Conservation (phyloP, 257 asterid species). For the Jacaranda copaia region DNA sequence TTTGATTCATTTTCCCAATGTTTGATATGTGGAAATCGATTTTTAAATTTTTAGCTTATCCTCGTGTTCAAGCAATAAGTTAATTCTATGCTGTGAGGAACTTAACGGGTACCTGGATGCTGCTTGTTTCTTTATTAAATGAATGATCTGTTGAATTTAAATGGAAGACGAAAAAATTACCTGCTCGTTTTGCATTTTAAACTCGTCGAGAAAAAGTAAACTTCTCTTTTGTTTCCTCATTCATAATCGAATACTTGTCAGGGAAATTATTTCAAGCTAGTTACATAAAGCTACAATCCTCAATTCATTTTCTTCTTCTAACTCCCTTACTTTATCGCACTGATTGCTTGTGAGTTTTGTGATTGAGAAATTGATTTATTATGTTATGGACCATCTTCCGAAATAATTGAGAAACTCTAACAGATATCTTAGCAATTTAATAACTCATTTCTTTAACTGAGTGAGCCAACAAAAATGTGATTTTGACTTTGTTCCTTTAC, state of each 20-base stretch:
- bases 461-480: neutral
- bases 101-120: neutral
- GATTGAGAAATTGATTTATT: neutral
- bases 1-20: neutral
- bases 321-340: neutral
- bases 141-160: neutral
- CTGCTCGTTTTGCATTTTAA: constrained; percentile 15
- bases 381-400: neutral
- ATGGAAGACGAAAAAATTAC: neutral
- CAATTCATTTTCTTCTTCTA: neutral
- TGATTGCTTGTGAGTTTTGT: neutral
- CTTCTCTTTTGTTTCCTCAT: neutral
- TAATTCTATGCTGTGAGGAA: neutral
- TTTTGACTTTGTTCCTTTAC: neutral
- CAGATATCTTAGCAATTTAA: neutral
- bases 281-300: neutral
- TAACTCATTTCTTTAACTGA: neutral
- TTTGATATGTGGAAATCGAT: neutral
- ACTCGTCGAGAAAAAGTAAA: neutral
- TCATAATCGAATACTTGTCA: neutral
- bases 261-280: neutral
- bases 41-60: neutral
- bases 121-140: neutral
- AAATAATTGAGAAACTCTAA: neutral
- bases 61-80: constrained; percentile 16